Evolutionary conservation across 1,139 yeast species (phyloP).

Genomic region (Yamadazyma diospyri): DNA sequence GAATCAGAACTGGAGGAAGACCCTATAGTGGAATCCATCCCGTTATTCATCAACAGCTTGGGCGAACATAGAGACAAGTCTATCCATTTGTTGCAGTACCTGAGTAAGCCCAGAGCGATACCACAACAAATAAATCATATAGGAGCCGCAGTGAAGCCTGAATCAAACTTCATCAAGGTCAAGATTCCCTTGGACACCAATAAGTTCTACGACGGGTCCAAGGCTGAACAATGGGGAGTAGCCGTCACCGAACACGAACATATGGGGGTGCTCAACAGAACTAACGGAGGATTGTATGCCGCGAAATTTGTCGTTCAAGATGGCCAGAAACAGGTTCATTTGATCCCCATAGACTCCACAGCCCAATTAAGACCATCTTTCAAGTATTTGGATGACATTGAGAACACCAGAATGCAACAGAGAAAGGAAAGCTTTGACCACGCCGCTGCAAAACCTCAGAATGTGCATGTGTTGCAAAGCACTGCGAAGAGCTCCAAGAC

Average conservation of each 20-base stretch:
- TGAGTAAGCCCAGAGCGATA: conserved; percentile 55
- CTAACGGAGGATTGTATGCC: conserved; percentile 50
- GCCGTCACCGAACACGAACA: conserved; percentile 57
- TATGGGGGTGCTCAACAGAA: conserved; percentile 61
- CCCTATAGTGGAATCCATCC: conserved; percentile 74
- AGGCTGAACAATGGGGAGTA: conserved; percentile 62
- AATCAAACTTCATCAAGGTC: conserved; percentile 56
- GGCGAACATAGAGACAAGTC: conserved; percentile 21
- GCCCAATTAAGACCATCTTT: conserved; percentile 83
- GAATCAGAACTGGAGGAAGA: conserved; percentile 20
- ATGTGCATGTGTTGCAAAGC: conserved; percentile 43
- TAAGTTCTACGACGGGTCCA: conserved; percentile 61
- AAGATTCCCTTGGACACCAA: conserved; percentile 66
- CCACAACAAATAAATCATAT: conserved; percentile 33
- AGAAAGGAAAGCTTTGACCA: conserved; percentile 27
- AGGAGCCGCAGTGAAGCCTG: conserved; percentile 56
- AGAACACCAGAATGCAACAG: conserved; percentile 24
- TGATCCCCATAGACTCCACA: conserved; percentile 64
- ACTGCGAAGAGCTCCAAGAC: conserved; percentile 49
- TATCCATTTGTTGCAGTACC: conserved; percentile 58
- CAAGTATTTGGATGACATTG: conserved; percentile 63
- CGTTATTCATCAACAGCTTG: conserved; percentile 44
- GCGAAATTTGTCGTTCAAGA: conserved; percentile 27
- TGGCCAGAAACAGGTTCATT: conserved; percentile 44
- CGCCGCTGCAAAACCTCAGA: conserved; percentile 20